Percentiles rank a stretch among this genome's conserved stretches.
These are phyloP conservation scores for Sclerotinia borealis DNA, from an alignment of 2,329 filamentous ascomycete species.

Conservation along the genomic window DNA sequence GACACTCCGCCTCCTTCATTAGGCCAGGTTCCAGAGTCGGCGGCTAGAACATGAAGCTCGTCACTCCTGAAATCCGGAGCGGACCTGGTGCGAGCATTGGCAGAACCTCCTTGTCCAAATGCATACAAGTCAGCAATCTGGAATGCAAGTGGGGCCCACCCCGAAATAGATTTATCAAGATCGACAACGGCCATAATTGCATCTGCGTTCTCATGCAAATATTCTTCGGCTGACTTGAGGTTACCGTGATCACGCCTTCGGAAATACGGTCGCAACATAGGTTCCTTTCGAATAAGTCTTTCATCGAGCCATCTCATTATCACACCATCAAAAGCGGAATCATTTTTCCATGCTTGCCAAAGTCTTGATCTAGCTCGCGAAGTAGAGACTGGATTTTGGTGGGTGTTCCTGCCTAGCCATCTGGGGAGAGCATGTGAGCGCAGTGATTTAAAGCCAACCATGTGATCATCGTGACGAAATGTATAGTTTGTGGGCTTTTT, in stretches of 20 bases:
- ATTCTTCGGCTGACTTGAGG: constrained; percentile 36
- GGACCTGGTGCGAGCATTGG: constrained; percentile 32
- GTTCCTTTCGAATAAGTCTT: constrained; percentile 37
- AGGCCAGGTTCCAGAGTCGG: constrained; percentile 30
- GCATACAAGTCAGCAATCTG: constrained; percentile 33
- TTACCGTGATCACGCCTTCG: constrained; percentile 36
- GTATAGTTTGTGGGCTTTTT: constrained; percentile 37
- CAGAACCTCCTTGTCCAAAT: constrained; percentile 34
- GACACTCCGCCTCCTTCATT: constrained; percentile 41
- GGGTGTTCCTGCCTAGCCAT: constrained; percentile 34
- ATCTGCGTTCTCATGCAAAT: constrained; percentile 32
- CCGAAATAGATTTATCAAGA: constrained; percentile 28
- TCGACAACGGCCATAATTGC: constrained; percentile 30
- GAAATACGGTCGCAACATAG: constrained; percentile 35
- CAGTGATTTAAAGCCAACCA: constrained; percentile 39
- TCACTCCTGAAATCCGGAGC: constrained; percentile 21
- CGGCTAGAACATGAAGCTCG: constrained; percentile 38
- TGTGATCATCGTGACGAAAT: constrained; percentile 47
- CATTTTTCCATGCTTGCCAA: constrained; percentile 43
- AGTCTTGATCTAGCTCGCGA: constrained; percentile 38
- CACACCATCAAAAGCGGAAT: constrained; percentile 40
- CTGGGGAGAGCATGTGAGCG: constrained; percentile 26
- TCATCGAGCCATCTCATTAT: constrained; percentile 43
- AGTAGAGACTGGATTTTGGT: constrained; percentile 35
- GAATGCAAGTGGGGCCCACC: constrained; percentile 30